A percentile compares a stretch with the other conserved stretches of the same genome.
Evolutionary conservation across 306 rosid genomes (phyloP).

Genomic region (Bauhinia variegata): DNA sequence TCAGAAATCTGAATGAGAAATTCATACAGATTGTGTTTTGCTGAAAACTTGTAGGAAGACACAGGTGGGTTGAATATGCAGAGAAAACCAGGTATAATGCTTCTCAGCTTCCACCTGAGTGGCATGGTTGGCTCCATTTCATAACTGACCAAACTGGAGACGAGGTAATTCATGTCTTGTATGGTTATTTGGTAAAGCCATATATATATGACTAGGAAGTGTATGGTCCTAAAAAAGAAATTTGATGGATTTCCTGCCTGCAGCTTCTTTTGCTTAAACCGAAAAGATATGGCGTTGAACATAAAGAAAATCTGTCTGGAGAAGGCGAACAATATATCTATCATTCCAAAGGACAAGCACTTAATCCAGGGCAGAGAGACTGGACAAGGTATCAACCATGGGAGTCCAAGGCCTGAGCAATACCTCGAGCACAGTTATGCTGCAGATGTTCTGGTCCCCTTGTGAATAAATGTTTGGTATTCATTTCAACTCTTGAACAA

Average conservation of each 20-base stretch:
- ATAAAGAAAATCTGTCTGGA: slow-evolving; percentile 86
- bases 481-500: background rate
- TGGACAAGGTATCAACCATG: slow-evolving; percentile 97
- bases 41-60: slow-evolving; percentile 73
- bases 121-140: slow-evolving; percentile 99
- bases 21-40: slow-evolving; percentile 23
- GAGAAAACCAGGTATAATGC: slow-evolving; percentile 92
- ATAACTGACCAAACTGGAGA: slow-evolving; percentile 95
- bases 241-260: slow-evolving; percentile 32
- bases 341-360: slow-evolving; percentile 97
- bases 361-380: slow-evolving; percentile 88
- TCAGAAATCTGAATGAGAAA: slow-evolving; percentile 4
- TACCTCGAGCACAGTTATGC: slow-evolving; percentile 22
- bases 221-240: slow-evolving; percentile 6
- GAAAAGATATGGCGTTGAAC: slow-evolving; percentile 79
- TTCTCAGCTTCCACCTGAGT: slow-evolving; percentile 97
- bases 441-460: no score
- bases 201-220: slow-evolving; percentile 12
- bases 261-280: slow-evolving; percentile 95
- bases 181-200: slow-evolving; percentile 23
- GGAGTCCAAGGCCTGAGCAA: slow-evolving; percentile 65
- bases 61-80: slow-evolving; percentile 99
- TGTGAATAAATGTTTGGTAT: slow-evolving; percentile 30
- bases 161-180: slow-evolving; percentile 57
- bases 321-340: slow-evolving; percentile 85